These are phyloP conservation scores for Thalassiosira hispida DNA, from an alignment of 352 stramenopile species.

Conservation along the genomic window DNA sequence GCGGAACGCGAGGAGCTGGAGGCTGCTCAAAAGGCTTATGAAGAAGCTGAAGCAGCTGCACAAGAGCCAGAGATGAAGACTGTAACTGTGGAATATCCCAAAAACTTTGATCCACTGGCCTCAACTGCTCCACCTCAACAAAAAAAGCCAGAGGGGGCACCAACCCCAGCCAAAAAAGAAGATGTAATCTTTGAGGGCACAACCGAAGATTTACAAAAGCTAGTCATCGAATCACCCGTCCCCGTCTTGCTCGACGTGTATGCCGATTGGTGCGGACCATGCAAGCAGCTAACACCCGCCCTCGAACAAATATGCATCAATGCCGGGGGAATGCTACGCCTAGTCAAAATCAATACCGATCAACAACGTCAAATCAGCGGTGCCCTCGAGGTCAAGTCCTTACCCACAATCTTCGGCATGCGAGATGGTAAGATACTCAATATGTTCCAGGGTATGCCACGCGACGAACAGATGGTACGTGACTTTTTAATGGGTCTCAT, in stretches of 20 bases:
- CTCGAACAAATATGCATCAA: constrained; percentile 84
- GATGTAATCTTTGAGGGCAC: constrained; percentile 83
- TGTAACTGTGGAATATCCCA: constrained; percentile 80
- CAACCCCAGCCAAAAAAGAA: constrained; percentile 62
- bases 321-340: constrained; percentile 71
- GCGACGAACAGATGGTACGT: constrained; percentile 68
- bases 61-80: constrained; percentile 51
- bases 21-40: not conserved
- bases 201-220: constrained; percentile 68
- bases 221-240: constrained; percentile 84
- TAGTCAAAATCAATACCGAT: constrained; percentile 85
- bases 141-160: constrained; percentile 42
- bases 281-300: constrained; percentile 77
- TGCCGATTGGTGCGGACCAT: constrained; percentile 80
- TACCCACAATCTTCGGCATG: constrained; percentile 84
- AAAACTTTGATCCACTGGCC: constrained; percentile 55
- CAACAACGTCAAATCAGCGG: constrained; percentile 68
- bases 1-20: constrained; percentile 52
- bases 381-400: constrained; percentile 74
- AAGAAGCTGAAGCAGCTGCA: constrained; percentile 20
- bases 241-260: constrained; percentile 84
- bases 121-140: constrained; percentile 12
- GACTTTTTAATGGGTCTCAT: constrained; percentile 85
- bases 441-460: constrained; percentile 81
- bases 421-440: constrained; percentile 80